Evolutionary conservation across 2,329 filamentous ascomycete species (phyloP).

Genomic region (Fusarium gaditjirri): DNA sequence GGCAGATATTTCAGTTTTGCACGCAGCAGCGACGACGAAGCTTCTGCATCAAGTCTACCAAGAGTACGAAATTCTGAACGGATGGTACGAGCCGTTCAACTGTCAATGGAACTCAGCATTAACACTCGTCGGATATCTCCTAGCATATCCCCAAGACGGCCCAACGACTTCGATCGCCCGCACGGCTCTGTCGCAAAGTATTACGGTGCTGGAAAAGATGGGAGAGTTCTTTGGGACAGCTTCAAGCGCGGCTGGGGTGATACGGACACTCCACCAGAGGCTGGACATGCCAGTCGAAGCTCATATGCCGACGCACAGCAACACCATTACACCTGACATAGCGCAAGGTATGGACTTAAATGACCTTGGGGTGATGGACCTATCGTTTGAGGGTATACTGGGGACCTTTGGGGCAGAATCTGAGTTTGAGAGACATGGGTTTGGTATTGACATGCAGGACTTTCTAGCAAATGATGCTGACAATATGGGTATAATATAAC

Average conservation of each 20-base stretch:
- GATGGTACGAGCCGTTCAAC: neutral
- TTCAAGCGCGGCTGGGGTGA: neutral
- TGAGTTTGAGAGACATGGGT: neutral
- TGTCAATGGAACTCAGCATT: neutral
- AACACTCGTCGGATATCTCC: neutral
- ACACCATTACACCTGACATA: accelerated
- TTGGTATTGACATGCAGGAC: neutral
- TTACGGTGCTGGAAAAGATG: neutral
- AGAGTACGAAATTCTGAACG: neutral
- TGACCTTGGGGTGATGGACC: accelerated
- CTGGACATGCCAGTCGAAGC: accelerated
- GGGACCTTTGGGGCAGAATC: neutral
- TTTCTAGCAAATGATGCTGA: accelerated
- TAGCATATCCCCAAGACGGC: accelerated
- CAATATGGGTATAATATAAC: accelerated
- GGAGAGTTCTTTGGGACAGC: neutral
- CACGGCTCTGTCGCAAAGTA: neutral
- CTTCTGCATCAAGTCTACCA: neutral
- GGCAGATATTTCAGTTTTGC: neutral
- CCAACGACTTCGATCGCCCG: accelerated
- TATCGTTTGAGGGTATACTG: neutral
- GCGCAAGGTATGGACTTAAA: accelerated
- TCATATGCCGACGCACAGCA: accelerated
- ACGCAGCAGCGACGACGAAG: neutral
- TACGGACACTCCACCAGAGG: neutral